These are phyloP conservation scores for Musa itinerans DNA, from an alignment of 176 grass and related monocot species.

Conservation along the genomic window DNA sequence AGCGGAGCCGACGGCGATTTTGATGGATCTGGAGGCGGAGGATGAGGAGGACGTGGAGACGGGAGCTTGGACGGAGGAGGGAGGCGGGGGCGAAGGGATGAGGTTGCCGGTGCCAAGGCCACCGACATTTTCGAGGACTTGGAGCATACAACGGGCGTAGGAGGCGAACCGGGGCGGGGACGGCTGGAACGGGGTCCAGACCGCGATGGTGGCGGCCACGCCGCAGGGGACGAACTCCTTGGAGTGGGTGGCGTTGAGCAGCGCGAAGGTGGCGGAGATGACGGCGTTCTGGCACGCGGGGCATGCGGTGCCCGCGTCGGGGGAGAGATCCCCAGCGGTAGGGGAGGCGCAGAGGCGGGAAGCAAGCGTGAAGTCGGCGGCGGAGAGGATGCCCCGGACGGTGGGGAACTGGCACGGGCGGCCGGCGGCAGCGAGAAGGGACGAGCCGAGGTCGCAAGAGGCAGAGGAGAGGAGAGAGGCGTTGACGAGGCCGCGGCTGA, in stretches of 20 bases:
- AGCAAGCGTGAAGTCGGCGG: constrained; percentile 33
- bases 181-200: constrained; percentile 38
- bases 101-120: constrained; percentile 36
- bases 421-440: not conserved
- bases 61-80: not conserved
- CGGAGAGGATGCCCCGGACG: constrained; percentile 15
- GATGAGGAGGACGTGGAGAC: not conserved
- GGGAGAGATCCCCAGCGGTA: not conserved
- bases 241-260: constrained; percentile 28
- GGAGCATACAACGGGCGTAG: constrained; percentile 53
- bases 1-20: constrained; percentile 35
- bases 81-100: constrained; percentile 39
- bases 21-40: constrained; percentile 15
- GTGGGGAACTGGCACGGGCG: constrained; percentile 6
- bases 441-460: constrained; percentile 31
- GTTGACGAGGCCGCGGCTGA: constrained; percentile 27
- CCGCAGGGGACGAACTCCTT: constrained; percentile 74
- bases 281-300: constrained; percentile 38
- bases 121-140: constrained; percentile 60
- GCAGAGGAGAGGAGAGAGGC: constrained; percentile 32
- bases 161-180: constrained; percentile 24
- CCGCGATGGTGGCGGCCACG: constrained; percentile 42
- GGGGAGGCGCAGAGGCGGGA: constrained; percentile 35
- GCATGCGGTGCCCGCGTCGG: constrained; percentile 20
- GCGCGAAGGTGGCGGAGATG: constrained; percentile 30